These are phyloP conservation scores for Evernia prunastri DNA, from an alignment of 495 filamentous ascomycete species.

Conservation along the genomic window DNA sequence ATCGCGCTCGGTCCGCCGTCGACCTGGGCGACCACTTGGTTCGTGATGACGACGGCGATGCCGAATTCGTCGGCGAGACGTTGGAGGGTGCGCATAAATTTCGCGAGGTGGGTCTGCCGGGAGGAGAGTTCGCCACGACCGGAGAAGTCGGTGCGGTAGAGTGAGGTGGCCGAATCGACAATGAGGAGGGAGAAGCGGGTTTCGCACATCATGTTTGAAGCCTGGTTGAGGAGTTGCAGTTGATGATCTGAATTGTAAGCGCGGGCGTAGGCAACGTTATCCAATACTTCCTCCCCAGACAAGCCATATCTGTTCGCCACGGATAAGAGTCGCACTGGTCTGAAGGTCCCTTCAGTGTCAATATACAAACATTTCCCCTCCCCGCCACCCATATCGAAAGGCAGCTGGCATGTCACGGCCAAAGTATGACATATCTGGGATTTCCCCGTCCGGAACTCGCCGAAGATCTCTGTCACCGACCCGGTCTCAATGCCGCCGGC, in stretches of 20 bases:
- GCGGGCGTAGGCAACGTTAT: conserved; percentile 95
- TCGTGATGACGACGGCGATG: conserved; percentile 97
- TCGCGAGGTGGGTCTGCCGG: conserved; percentile 87
- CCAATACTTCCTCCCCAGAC: conserved; percentile 91
- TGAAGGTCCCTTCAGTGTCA: conserved; percentile 95
- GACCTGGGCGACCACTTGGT: conserved; percentile 96
- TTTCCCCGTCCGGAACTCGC: conserved; percentile 96
- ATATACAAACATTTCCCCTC: conserved; percentile 99
- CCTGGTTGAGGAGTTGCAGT: conserved; percentile 87
- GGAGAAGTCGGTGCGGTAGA: conserved; percentile 93
- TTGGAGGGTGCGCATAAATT: conserved; percentile 93
- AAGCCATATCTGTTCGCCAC: conserved; percentile 92
- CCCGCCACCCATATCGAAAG: conserved; percentile 97
- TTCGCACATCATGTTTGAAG: conserved; percentile 97
- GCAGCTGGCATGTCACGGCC: conserved; percentile 95
- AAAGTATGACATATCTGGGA: conserved; percentile 97
- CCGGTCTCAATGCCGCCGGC: conserved; percentile 95
- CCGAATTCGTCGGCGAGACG: conserved; percentile 95
- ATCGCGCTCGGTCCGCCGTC: conserved; percentile 92
- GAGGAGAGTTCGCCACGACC: conserved; percentile 88
- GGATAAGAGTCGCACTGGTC: conserved; percentile 80
- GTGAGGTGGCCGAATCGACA: conserved; percentile 88
- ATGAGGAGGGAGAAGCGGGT: conserved; percentile 92
- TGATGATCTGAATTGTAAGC: conserved; percentile 99
- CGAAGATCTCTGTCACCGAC: conserved; percentile 97